phyloP scores from a whole-genome alignment of 2,329 filamentous ascomycete species.

The Epichloe baconii region DNA sequence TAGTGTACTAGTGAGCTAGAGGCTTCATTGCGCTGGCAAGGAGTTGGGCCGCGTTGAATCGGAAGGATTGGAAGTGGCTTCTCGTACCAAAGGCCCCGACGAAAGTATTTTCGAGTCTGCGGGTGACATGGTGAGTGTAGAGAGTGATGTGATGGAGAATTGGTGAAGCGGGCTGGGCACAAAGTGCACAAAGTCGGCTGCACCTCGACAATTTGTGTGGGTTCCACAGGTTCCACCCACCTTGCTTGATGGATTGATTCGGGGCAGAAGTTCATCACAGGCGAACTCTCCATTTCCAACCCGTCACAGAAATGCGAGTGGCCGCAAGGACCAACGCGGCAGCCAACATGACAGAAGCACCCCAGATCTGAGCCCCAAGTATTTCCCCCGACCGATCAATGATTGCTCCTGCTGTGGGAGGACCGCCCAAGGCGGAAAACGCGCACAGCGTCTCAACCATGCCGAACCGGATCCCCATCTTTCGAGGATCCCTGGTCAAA shows the following conservation, averaged over 20 bases:
- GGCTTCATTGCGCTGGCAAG: not conserved
- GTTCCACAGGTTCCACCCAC: too few relatives aligned
- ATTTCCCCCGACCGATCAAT: constrained; percentile 25
- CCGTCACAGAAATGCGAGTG: constrained; percentile 22
- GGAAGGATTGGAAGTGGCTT: not conserved
- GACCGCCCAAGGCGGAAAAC: constrained; percentile 30
- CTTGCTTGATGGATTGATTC: too few relatives aligned
- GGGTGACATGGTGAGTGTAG: constrained; percentile 24
- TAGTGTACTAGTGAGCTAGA: not conserved
- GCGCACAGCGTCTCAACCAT: constrained; percentile 30
- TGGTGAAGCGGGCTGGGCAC: too few relatives aligned
- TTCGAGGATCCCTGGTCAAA: constrained; percentile 28
- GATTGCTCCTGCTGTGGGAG: constrained; percentile 31
- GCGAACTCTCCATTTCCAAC: constrained; percentile 18
- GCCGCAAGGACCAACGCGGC: constrained; percentile 20
- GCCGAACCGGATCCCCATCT: constrained; percentile 32
- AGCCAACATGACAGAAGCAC: constrained; percentile 25
- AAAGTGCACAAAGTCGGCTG: too few relatives aligned
- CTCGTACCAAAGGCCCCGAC: constrained; percentile 30
- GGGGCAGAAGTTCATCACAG: not conserved
- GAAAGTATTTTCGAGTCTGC: constrained; percentile 29
- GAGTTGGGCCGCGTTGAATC: not conserved
- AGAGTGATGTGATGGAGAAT: too few relatives aligned
- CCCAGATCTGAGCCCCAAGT: constrained; percentile 34
- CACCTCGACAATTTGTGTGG: too few relatives aligned